phyloP scores from a whole-genome alignment of 768 basidiomycete genomes.

The Trametes maxima region DNA sequence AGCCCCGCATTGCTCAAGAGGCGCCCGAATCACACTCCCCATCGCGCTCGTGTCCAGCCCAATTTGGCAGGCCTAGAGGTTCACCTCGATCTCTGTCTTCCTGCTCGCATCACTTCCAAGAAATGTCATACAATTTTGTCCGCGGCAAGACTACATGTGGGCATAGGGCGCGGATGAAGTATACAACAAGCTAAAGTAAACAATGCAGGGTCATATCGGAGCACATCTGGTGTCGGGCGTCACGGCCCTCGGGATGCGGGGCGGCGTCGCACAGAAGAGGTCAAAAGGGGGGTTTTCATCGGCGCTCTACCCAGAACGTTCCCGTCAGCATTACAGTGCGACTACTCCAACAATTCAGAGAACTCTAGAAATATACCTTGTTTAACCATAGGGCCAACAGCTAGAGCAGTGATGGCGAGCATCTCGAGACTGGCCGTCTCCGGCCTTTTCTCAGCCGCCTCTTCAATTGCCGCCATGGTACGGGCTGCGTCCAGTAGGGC shows the following conservation, averaged over 20 bases:
- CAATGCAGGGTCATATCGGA: too few species aligned
- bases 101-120: neutral
- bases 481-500: neutral
- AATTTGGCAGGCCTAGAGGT: conserved; percentile 1
- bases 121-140: neutral
- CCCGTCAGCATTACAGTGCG: too few species aligned
- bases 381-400: neutral
- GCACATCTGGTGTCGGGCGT: too few species aligned
- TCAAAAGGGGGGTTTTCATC: too few species aligned
- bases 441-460: neutral
- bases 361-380: neutral
- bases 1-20: too few species aligned
- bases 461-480: neutral
- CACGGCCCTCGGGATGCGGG: too few species aligned
- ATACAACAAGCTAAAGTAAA: too few species aligned
- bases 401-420: neutral
- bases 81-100: neutral
- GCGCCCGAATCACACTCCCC: neutral
- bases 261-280: too few species aligned
- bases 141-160: too few species aligned
- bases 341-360: neutral
- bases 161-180: too few species aligned
- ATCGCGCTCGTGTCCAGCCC: neutral
- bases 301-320: too few species aligned
- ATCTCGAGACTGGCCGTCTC: neutral